Conservation (phyloP, 75 land plant species). For the Selaginella moellendorffii region DNA sequence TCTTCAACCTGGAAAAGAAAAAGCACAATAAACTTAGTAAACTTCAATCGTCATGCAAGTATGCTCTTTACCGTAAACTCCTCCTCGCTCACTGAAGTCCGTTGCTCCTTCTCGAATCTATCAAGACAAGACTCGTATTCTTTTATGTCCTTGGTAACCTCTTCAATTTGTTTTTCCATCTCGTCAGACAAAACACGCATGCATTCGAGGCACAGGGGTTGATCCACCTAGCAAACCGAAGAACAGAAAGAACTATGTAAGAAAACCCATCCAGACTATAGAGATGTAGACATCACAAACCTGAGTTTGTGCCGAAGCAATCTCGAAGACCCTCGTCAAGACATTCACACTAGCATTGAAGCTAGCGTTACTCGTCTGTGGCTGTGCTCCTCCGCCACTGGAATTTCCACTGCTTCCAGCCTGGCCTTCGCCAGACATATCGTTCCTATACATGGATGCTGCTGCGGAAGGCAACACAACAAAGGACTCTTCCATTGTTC, state of each 20-base stretch:
- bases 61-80: conserved; percentile 84
- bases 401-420: not conserved
- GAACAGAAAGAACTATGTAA: too few species aligned
- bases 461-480: conserved; percentile 10
- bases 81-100: conserved; percentile 58
- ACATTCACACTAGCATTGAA: conserved; percentile 7
- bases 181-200: conserved; percentile 82
- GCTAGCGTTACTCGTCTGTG: conserved; percentile 20
- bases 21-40: not conserved
- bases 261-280: too few species aligned
- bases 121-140: conserved; percentile 85
- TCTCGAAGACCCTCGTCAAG: conserved; percentile 1
- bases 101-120: conserved; percentile 47
- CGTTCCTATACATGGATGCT: conserved; percentile 4
- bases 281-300: not conserved
- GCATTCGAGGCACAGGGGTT: conserved; percentile 95
- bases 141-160: conserved; percentile 71
- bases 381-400: conserved; percentile 13
- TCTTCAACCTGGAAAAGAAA: conserved; percentile 58
- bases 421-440: not conserved
- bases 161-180: conserved; percentile 86
- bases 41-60: not conserved
- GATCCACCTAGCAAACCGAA: conserved; percentile 57
- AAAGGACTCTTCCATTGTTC: conserved; percentile 7
- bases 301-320: conserved; percentile 3